Evolutionary conservation across 352 stramenopile species (phyloP), one percentile per base, ranked within the genome.

Genomic region (Peronospora belbahrii): DNA sequence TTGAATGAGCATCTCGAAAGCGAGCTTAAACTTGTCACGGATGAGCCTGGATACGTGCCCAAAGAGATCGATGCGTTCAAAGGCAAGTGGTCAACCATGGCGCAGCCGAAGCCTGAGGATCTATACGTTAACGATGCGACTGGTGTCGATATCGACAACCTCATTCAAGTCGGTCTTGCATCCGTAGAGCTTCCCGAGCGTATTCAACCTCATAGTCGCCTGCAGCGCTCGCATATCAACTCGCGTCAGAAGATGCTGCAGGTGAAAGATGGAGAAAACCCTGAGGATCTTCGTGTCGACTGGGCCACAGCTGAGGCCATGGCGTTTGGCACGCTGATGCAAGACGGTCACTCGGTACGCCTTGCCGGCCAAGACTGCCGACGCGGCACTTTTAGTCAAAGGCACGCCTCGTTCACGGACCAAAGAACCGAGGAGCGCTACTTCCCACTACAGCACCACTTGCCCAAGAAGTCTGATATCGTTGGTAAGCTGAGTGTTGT

Each of bases 271-370:
- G 52, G 39, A 6, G 37, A 63, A 44, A 43, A 11, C 6, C 45
- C 54, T 2, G 52, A 50, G 6, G 63, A 72, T 18, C 52, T 87
- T 6, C 70, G 64, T 28, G 85, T 96, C 9, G 83, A 95, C 62
- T 96, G 83, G 84, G 85, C 81, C 5, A 93, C 81, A 0, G 85
- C 83, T 2, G 85, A 95, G 52, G 78, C 77, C 11, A 87, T 96
- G 65, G 85, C 85, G 9, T 95, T 95, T 31, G 85, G 78, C 2
- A 87, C 78, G 1, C 69, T 95, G 24, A 69, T 96, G 48, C 65
- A 74, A 44, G 77, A 95, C 17, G 84, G 85, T 22, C 53, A 88
- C 27, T 83, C 88, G 18, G 75, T 96, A 28, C 79, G 85, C 33
- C 54, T 96, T n/a, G 73, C 74, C 11, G 85, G 85, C 6, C 85